Percentiles rank a stretch among this genome's conserved stretches.
phyloP scores from a whole-genome alignment of 345 rosid genomes.

The Eucalyptus regnans region DNA sequence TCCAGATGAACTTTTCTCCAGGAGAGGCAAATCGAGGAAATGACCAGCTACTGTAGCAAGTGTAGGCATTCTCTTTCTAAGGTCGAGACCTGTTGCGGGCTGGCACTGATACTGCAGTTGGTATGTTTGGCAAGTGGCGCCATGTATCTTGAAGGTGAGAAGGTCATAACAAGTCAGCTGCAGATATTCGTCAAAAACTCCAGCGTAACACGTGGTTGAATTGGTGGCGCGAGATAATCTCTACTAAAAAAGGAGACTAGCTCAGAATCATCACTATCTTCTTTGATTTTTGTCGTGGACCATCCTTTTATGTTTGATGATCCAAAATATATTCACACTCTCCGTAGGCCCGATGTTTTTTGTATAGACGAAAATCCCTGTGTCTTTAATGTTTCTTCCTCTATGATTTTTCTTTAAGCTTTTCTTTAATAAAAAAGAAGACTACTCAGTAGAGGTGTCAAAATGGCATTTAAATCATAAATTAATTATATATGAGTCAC shows the following conservation, averaged over 20 bases:
- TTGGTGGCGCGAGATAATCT: background rate
- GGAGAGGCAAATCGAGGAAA: background rate
- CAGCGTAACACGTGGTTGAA: background rate
- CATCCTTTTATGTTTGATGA: background rate
- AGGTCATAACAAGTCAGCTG: background rate
- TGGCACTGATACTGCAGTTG: background rate
- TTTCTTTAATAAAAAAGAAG: background rate
- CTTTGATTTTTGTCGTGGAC: background rate
- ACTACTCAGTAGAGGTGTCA: no score
- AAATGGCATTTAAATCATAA: no score
- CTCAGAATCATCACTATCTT: background rate
- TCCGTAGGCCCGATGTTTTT: background rate
- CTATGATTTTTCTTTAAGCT: background rate
- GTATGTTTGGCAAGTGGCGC: background rate
- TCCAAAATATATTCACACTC: background rate
- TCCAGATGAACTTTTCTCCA: background rate
- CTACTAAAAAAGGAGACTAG: background rate
- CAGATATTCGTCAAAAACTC: background rate
- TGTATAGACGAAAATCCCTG: background rate
- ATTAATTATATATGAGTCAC: rapidly evolving
- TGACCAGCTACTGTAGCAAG: background rate
- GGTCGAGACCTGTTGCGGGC: background rate
- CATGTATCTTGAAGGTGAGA: background rate
- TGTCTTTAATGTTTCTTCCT: background rate
- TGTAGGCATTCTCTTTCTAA: background rate